Base-by-base conservation (phyloP, 2,329 filamentous ascomycete genomes). In the Neofusicoccum laricinum region DNA sequence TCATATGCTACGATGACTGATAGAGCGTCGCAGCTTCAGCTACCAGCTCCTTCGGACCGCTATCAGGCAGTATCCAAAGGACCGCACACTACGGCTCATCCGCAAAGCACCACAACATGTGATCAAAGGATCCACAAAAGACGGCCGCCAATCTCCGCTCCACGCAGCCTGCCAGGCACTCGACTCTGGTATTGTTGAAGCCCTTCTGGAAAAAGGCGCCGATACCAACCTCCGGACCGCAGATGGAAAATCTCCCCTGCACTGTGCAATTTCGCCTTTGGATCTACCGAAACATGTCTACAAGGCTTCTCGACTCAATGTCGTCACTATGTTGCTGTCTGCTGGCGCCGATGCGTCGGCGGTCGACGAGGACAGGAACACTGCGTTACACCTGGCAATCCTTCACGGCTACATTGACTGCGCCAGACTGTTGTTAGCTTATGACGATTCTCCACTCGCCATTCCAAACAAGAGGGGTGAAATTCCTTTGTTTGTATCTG, bases 121-220 rank as follows among this genome's bases (percentile, higher is more conserved):
- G 4, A 59, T 45, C 55, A 36, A 10, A 12, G 55, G n/a, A 21
- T 4, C 41, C 3, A 11, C 53, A 19, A 14, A n/a, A n/a, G 41
- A 46, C 41, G 41, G 55, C 1, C 40, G 41, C 41, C 25, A 46
- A 8, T 19, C 15, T 17, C 40, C 55, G n/a, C 55, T 59, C 25
- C 55, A 59, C n/a, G 14, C 41, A 7, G 55, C 55, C 17, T 59
- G 40, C 25, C 30, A 36, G 25, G 40, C 15, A 7, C 55, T 59
- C n/a, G 55, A 59, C 15, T 10, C 55, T 14, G 55, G 36, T 14
- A 45, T 59, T 25, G 55, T 38, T 25, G 55, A 36, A 15, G 55
- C 55, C 30, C 41, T 59, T 6, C 55, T 59, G n/a, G 55, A 59
- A 15, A 59, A 46, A 5, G 55, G 55, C n/a, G 55, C 55, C 40